A percentile compares a stretch with the other conserved stretches of the same genome.
Conservation (phyloP, 106 monocot species). For the Allium sativum region DNA sequence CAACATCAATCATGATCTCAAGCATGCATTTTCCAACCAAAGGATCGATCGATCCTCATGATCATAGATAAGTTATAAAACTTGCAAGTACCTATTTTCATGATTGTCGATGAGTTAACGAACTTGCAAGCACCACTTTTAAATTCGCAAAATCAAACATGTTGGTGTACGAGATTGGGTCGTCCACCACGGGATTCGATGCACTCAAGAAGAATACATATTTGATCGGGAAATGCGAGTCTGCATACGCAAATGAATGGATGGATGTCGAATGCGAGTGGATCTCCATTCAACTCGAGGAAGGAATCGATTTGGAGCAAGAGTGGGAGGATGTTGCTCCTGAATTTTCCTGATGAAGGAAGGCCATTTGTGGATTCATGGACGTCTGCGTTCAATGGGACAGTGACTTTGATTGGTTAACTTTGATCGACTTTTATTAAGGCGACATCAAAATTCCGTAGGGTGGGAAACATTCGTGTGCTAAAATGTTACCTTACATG, state of each 20-base stretch:
- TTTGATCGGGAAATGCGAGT: slow-evolving; percentile 83
- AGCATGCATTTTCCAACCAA: slow-evolving; percentile 48
- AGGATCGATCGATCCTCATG: slow-evolving; percentile 52
- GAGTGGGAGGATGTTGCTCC: slow-evolving; percentile 56
- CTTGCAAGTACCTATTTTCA: slow-evolving; percentile 46
- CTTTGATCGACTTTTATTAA: slow-evolving; percentile 76
- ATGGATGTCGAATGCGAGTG: slow-evolving; percentile 90
- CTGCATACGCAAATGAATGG: slow-evolving; percentile 88
- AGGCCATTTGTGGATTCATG: slow-evolving; percentile 52
- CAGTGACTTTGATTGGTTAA: slow-evolving; percentile 59
- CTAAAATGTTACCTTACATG: slow-evolving; percentile 50
- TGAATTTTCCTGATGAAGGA: slow-evolving; percentile 84
- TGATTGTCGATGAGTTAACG: no score
- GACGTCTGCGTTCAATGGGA: slow-evolving; percentile 90
- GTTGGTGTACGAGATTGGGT: slow-evolving; percentile 65
- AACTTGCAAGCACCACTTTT: no score
- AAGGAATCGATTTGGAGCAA: slow-evolving; percentile 63
- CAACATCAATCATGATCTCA: slow-evolving; percentile 67
- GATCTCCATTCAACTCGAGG: slow-evolving; percentile 57
- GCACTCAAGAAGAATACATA: slow-evolving; percentile 61
- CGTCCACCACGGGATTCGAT: slow-evolving; percentile 54
- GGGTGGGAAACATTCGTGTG: slow-evolving; percentile 50
- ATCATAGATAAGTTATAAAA: slow-evolving; percentile 38
- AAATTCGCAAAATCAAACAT: slow-evolving; percentile 63
- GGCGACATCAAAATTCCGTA: slow-evolving; percentile 86